phyloP scores from a whole-genome alignment of 495 filamentous ascomycete genomes.

The Amniculicola lignicola region DNA sequence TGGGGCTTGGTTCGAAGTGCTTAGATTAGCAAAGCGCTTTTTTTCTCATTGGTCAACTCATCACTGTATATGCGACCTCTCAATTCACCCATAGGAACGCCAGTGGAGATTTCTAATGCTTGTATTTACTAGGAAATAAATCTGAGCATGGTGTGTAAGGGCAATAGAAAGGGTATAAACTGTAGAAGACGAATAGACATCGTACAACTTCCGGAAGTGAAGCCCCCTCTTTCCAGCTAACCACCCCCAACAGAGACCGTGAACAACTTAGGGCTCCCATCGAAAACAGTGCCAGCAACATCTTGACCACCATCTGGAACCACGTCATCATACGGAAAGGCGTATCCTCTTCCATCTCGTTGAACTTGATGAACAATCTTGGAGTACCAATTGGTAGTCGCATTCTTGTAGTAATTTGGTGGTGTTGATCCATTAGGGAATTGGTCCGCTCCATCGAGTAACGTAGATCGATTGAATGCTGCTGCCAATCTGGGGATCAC shows the following conservation, averaged over 20 bases:
- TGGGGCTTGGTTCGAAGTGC: no score
- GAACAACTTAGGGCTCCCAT: slow-evolving; percentile 54
- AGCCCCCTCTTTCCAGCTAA: no score
- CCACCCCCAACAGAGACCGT: slow-evolving; percentile 66
- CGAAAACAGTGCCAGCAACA: slow-evolving; percentile 62
- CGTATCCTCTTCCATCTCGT: slow-evolving; percentile 64
- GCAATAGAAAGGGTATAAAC: no score
- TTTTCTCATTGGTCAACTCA: no score
- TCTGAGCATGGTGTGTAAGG: no score
- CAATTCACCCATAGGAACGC: no score
- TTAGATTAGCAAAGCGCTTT: no score
- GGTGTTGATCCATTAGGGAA: slow-evolving; percentile 50
- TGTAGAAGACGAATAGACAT: no score
- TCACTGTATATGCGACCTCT: no score
- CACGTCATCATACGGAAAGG: slow-evolving; percentile 79
- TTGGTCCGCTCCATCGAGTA: slow-evolving; percentile 46
- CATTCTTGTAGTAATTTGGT: slow-evolving; percentile 34
- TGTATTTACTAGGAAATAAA: no score
- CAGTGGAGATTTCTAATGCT: no score
- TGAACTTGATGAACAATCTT: slow-evolving; percentile 63
- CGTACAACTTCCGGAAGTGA: no score
- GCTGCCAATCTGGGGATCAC: slow-evolving; percentile 66
- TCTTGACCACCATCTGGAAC: slow-evolving; percentile 54
- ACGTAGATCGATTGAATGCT: slow-evolving; percentile 64
- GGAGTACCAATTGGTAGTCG: slow-evolving; percentile 69